A percentile compares a stretch with the other conserved stretches of the same genome.
Conservation (phyloP, 169 alveolate genomes). For the Plasmodium adleri region DNA sequence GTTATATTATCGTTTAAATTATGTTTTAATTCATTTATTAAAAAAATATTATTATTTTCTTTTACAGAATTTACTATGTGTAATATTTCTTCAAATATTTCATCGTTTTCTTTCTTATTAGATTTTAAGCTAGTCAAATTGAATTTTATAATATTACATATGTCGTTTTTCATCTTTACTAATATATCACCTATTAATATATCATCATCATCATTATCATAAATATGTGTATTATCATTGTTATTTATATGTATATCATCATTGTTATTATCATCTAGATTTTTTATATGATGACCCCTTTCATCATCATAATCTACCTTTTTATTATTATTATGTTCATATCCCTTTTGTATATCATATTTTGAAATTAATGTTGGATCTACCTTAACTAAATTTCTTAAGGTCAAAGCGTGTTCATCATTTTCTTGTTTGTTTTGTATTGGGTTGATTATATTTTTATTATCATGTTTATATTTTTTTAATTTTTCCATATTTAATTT, state of each 20-base stretch:
- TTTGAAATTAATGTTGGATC: background rate
- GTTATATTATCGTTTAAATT: background rate
- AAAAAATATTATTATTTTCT: slow-evolving; percentile 55
- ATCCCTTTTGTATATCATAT: no score
- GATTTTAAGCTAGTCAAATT: slow-evolving; percentile 21
- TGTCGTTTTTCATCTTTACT: slow-evolving; percentile 67
- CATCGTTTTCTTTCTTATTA: slow-evolving; percentile 1
- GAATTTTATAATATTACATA: slow-evolving; percentile 42
- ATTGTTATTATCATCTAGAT: background rate
- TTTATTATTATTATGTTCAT: background rate
- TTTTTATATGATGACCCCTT: background rate
- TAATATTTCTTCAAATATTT: slow-evolving; percentile 22
- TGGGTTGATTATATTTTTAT: no score
- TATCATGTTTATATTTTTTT: background rate
- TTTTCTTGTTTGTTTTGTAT: no score
- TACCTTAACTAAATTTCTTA: background rate
- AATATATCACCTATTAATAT: slow-evolving; percentile 40
- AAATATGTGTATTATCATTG: background rate
- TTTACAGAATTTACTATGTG: slow-evolving; percentile 29
- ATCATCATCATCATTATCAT: slow-evolving; percentile 24
- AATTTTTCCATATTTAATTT: slow-evolving; percentile 2
- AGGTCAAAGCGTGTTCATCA: no score
- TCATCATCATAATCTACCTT: background rate
- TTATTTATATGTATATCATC: background rate
- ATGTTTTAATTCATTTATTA: slow-evolving; percentile 21